Base-by-base conservation (phyloP, 768 basidiomycete species). In the Psilocybe azurescens region DNA sequence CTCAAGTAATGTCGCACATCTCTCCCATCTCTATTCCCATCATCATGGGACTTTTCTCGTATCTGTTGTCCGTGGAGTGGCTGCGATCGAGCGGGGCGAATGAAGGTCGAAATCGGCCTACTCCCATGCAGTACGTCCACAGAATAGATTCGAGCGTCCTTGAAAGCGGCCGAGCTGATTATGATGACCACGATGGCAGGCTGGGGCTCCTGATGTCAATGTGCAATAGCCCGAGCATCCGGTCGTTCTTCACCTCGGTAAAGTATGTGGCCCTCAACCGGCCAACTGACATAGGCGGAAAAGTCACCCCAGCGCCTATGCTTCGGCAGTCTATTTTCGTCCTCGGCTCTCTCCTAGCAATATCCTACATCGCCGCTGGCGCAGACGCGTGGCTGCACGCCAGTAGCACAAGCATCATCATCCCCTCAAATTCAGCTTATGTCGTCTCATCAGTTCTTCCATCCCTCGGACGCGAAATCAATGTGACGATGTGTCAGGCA, bases 311-410 rank as follows among this genome's bases (percentile, higher is more conserved):
- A 24, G 52, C 59, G 8, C 53, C 52, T 47, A 60, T 60, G 9
- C 46, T 60, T 33, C 52, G 52, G 4, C 52, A 55, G 47, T 53
- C 59, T 3, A 54, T 55, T 30, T 13, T 60, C 18, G n/a, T 60
- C 33, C 59, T 60, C 3, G 59, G 53, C n/a, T 60, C 53, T 8
- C 52, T 60, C 2, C 53, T 60, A 6, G 20, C 46, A 10, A 16
- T 55, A 13, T 49, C 53, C 30, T 60, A 60, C 28, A 24, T 60
- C 18, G 24, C 53, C 3, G 53, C 59, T 7, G 59, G 36, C 24
- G 53, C 59, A 7, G 59, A 60, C 28, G 32, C 59, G 14, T 60
- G 59, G 59, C 59, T 60, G 5, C 59, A 60, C 48, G 53, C 52
- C 11, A 60, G 46, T 39, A 60, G 59, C 44, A 55, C 14, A 8